A percentile compares a stretch with the other conserved stretches of the same genome.
Evolutionary conservation across 139 green algal species (phyloP).

Genomic region (Coccomyxa sp.): DNA sequence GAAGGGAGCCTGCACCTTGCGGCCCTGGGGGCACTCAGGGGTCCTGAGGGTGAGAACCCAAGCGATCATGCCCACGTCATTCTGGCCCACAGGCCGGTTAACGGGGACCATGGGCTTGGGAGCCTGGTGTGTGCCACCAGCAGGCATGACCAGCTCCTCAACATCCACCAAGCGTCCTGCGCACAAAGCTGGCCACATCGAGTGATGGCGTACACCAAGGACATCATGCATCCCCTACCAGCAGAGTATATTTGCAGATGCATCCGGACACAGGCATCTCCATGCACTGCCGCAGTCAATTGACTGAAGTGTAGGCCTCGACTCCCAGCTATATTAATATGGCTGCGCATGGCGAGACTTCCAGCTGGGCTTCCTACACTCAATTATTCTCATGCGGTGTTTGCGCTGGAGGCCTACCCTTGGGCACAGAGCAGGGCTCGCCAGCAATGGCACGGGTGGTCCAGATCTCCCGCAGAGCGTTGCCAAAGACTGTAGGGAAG

Average conservation of each 20-base stretch:
- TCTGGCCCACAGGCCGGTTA: slow-evolving; percentile 44
- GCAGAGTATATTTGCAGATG: no score
- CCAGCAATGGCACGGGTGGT: slow-evolving; percentile 42
- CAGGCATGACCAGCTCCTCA: slow-evolving; percentile 64
- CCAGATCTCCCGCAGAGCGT: slow-evolving; percentile 82
- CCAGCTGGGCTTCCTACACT: no score
- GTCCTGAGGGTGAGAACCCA: slow-evolving; percentile 85
- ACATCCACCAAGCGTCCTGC: slow-evolving; percentile 61
- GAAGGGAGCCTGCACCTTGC: slow-evolving; percentile 13
- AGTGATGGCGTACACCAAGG: no score
- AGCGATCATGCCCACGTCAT: slow-evolving; percentile 90
- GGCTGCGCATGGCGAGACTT: no score
- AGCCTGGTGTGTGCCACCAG: not conserved
- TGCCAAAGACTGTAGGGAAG: slow-evolving; percentile 90
- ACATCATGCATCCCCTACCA: no score
- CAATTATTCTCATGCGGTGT: no score
- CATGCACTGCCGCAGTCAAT: not conserved
- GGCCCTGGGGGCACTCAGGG: slow-evolving; percentile 80
- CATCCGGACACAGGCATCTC: no score
- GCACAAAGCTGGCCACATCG: not conserved
- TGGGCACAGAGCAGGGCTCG: slow-evolving; percentile 26
- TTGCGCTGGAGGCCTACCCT: no score
- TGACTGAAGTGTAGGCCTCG: not conserved
- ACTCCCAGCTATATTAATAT: no score
- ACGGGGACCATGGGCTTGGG: slow-evolving; percentile 5